These are phyloP conservation scores for Carex parvula DNA, from an alignment of 176 grass and related monocot species.

Conservation along the genomic window DNA sequence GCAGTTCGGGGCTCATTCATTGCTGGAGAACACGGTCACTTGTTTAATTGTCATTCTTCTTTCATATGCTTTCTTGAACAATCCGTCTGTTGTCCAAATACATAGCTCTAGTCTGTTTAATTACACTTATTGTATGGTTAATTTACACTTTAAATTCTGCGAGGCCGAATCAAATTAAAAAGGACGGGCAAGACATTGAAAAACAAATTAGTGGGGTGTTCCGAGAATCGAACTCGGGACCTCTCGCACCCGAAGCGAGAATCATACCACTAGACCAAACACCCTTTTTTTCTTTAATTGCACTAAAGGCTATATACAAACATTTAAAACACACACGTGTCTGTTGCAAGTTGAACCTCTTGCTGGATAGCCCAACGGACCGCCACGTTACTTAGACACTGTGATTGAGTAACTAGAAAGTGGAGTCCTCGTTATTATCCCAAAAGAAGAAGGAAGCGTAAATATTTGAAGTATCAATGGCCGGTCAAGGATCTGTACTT, in stretches of 20 bases:
- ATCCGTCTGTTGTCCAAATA: too few species aligned
- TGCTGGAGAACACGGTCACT: not conserved
- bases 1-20: too few species aligned
- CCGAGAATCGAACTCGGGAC: constrained; percentile 90
- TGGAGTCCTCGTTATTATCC: not conserved
- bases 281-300: not conserved
- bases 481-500: not conserved
- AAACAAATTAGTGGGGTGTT: constrained; percentile 39
- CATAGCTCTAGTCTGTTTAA: not conserved
- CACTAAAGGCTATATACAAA: too few species aligned
- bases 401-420: not conserved
- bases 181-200: not conserved
- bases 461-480: not conserved
- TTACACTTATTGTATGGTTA: too few species aligned
- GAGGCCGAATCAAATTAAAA: not conserved
- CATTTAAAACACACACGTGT: not conserved
- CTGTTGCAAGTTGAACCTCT: not conserved
- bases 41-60: too few species aligned
- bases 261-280: constrained; percentile 99
- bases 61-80: too few species aligned
- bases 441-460: not conserved
- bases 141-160: not conserved
- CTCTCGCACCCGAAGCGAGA: constrained; percentile 98
- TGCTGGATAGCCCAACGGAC: not conserved
- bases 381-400: not conserved